phyloP scores from a whole-genome alignment of 306 rosid genomes.

The Dalbergia cochinchinensis region DNA sequence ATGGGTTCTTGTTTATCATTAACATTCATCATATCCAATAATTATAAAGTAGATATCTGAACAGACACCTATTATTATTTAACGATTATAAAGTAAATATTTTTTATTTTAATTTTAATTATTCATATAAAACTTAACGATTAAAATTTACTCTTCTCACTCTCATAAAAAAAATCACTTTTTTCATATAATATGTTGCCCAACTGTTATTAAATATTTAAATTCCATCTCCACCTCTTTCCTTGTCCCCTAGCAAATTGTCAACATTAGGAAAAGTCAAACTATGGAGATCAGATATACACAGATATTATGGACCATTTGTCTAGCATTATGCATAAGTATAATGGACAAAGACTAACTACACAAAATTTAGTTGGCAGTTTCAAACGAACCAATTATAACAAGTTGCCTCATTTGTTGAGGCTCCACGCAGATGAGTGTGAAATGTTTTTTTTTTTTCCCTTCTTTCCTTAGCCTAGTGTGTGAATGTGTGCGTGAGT shows the following conservation, averaged over 20 bases:
- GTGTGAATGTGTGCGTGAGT: not conserved
- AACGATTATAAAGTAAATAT: too few species aligned
- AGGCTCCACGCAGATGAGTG: too few species aligned
- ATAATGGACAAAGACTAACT: not conserved
- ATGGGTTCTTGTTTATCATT: too few species aligned
- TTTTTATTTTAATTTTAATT: too few species aligned
- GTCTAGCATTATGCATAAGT: not conserved
- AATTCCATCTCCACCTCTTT: slow-evolving; percentile 1
- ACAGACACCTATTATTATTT: too few species aligned
- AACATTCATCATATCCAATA: too few species aligned
- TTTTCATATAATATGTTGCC: too few species aligned
- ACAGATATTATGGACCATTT: not conserved
- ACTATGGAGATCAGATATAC: not conserved
- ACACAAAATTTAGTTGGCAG: slow-evolving; percentile 2
- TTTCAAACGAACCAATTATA: not conserved
- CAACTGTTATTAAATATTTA: not conserved
- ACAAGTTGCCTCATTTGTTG: slow-evolving; percentile 3
- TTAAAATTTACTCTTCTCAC: too few species aligned
- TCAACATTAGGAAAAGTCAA: slow-evolving; percentile 36
- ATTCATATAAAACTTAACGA: too few species aligned
- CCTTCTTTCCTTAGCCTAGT: not conserved
- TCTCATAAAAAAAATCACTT: too few species aligned
- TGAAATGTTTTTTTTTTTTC: not conserved
- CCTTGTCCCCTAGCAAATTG: not conserved
- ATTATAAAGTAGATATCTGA: too few species aligned